Conservation (phyloP, 2,329 filamentous ascomycete genomes). For the Colletotrichum sp. region DNA sequence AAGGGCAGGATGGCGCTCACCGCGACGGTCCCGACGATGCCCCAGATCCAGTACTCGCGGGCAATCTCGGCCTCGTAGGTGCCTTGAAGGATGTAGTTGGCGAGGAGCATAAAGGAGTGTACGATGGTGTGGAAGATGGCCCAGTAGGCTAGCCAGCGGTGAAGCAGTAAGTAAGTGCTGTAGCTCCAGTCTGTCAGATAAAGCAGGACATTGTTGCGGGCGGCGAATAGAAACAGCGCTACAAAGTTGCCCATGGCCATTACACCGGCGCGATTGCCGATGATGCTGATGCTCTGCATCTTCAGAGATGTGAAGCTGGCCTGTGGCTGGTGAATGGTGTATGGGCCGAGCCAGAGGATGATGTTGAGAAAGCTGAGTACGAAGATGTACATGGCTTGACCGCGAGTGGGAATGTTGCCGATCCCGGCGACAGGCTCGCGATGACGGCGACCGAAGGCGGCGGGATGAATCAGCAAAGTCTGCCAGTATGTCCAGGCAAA, state of each 20-base stretch:
- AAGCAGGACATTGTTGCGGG: constrained; percentile 2
- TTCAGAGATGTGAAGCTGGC: constrained; percentile 26
- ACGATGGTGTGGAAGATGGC: constrained; percentile 2
- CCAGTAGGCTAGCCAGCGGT: constrained; percentile 15
- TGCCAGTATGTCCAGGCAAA: neutral
- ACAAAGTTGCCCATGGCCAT: constrained; percentile 14
- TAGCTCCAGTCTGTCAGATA: constrained; percentile 10
- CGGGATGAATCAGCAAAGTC: constrained; percentile 32
- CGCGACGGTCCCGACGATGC: constrained; percentile 19
- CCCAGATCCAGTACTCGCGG: constrained; percentile 25
- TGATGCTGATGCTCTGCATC: constrained; percentile 32
- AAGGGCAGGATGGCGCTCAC: constrained; percentile 17
- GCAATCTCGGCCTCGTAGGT: constrained; percentile 4
- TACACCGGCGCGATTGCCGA: constrained; percentile 22
- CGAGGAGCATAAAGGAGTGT: constrained; percentile 8
- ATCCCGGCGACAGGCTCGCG: constrained; percentile 33
- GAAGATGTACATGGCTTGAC: constrained; percentile 37
- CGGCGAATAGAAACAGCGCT: neutral
- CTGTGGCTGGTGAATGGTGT: constrained; percentile 30
- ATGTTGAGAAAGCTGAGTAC: constrained; percentile 38
- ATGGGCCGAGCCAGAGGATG: constrained; percentile 34
- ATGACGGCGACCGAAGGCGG: constrained; percentile 33
- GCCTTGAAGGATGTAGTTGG: neutral
- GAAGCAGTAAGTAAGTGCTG: constrained; percentile 4
- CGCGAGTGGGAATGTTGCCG: constrained; percentile 36